Conservation (phyloP, 1,284 basidiomycete species). For the Cryptococcus hybrid region DNA sequence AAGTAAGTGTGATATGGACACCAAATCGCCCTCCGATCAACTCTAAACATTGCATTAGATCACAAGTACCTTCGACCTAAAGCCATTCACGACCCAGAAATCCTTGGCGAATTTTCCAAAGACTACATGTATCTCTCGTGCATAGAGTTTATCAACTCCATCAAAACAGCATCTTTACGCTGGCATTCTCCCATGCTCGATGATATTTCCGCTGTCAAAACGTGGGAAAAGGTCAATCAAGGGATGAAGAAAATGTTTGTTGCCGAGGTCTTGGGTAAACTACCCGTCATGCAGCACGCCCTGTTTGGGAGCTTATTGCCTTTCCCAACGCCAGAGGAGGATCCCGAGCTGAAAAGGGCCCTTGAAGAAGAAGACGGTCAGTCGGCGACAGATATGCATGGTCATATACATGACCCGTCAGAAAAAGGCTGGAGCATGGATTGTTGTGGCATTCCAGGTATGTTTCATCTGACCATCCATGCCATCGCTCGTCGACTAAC, state of each 20-base stretch:
- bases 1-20: constrained; percentile 51
- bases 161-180: constrained; percentile 90
- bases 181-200: constrained; percentile 99
- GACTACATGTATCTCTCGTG: constrained; percentile 98
- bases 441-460: constrained; percentile 79
- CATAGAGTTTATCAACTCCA: constrained; percentile 95
- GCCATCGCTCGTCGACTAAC: background rate
- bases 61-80: constrained; percentile 90
- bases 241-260: constrained; percentile 99
- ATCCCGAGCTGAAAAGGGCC: constrained; percentile 44
- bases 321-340: constrained; percentile 54
- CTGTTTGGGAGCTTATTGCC: constrained; percentile 83
- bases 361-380: constrained; percentile 51
- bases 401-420: constrained; percentile 60
- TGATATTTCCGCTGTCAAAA: constrained; percentile 95
- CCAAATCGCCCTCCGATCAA: background rate
- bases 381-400: constrained; percentile 56
- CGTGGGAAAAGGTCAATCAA: constrained; percentile 95
- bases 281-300: constrained; percentile 96
- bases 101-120: constrained; percentile 88
- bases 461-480: constrained; percentile 4
- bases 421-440: constrained; percentile 76
- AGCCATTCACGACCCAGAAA: constrained; percentile 85
- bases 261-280: constrained; percentile 91
- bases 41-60: constrained; percentile 51